Evolutionary conservation across 441 rosid genomes (phyloP).

Genomic region (Erysimum pusillum): DNA sequence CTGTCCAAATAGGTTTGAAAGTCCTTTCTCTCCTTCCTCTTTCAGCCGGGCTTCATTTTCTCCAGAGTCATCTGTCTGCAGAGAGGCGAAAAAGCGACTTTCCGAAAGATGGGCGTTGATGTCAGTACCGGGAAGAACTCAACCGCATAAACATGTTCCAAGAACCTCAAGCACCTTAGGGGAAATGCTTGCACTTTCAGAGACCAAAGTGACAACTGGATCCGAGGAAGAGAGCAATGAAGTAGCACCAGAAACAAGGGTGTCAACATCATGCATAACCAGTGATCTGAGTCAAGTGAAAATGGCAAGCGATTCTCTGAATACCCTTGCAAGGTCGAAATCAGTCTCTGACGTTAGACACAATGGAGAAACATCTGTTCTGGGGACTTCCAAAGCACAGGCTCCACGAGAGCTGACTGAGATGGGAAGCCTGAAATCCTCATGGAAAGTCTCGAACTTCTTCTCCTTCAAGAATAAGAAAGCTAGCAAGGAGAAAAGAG

Average conservation of each 20-base stretch:
- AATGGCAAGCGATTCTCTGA: constrained; percentile 55
- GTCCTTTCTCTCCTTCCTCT: constrained; percentile 73
- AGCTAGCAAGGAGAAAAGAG: constrained; percentile 63
- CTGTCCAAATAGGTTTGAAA: constrained; percentile 72
- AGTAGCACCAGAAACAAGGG: constrained; percentile 57
- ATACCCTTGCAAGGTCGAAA: constrained; percentile 73
- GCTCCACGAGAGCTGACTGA: constrained; percentile 59
- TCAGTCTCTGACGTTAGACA: constrained; percentile 68
- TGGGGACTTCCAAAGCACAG: constrained; percentile 53
- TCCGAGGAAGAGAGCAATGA: constrained; percentile 49
- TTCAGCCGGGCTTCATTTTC: constrained; percentile 81
- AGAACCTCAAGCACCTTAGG: constrained; percentile 94
- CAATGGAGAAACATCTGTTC: constrained; percentile 54
- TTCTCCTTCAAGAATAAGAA: constrained; percentile 79
- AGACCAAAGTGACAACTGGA: constrained; percentile 57
- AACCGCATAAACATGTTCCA: constrained; percentile 60
- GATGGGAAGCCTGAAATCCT: constrained; percentile 64
- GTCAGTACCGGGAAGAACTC: constrained; percentile 65
- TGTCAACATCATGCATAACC: constrained; percentile 62
- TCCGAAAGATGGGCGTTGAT: constrained; percentile 98
- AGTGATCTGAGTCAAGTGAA: constrained; percentile 57
- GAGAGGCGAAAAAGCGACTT: constrained; percentile 93
- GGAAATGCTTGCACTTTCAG: constrained; percentile 95
- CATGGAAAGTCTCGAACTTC: constrained; percentile 87
- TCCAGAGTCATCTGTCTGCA: constrained; percentile 92